phyloP scores from a whole-genome alignment of 2,329 filamentous ascomycete genomes.

The Aspergillus intermedius region DNA sequence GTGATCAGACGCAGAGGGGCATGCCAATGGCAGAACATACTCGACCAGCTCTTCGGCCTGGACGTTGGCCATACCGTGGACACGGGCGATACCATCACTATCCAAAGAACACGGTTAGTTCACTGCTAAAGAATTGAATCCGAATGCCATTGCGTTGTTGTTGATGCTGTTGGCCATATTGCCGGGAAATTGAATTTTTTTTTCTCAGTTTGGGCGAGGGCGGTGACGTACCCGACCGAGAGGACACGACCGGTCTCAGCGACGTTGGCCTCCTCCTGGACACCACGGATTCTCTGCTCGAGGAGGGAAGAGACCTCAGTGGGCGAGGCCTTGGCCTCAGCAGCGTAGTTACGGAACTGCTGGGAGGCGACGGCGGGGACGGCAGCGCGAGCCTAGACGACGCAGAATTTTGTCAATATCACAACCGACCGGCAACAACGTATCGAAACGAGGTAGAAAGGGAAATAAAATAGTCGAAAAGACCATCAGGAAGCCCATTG shows the following conservation, averaged over 20 bases:
- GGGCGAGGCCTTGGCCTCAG: slow-evolving; percentile 88
- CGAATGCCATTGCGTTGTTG: slow-evolving; percentile 16
- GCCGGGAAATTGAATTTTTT: slow-evolving; percentile 24
- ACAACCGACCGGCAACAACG: slow-evolving; percentile 38
- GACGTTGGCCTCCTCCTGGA: slow-evolving; percentile 91
- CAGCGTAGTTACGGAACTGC: slow-evolving; percentile 79
- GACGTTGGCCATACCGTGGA: slow-evolving; percentile 99
- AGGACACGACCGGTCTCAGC: slow-evolving; percentile 98
- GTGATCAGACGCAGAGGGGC: slow-evolving; percentile 13
- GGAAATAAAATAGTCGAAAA: slow-evolving; percentile 15
- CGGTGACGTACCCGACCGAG: slow-evolving; percentile 82
- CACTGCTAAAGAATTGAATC: neutral
- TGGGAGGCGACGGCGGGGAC: slow-evolving; percentile 66
- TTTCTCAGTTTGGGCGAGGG: slow-evolving; percentile 9
- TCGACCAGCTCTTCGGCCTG: slow-evolving; percentile 99
- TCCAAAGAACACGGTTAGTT: slow-evolving; percentile 20
- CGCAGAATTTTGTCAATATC: slow-evolving; percentile 40
- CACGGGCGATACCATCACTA: slow-evolving; percentile 99
- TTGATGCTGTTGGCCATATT: slow-evolving; percentile 11
- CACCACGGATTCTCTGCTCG: slow-evolving; percentile 97
- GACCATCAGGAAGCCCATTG: slow-evolving; percentile 23
- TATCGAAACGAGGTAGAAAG: slow-evolving; percentile 16
- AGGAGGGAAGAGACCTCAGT: slow-evolving; percentile 99
- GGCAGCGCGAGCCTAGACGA: slow-evolving; percentile 71
- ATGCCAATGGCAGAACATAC: slow-evolving; percentile 54